phyloP scores from a whole-genome alignment of 179 eudicot species.

The Corrigiola litoralis region DNA sequence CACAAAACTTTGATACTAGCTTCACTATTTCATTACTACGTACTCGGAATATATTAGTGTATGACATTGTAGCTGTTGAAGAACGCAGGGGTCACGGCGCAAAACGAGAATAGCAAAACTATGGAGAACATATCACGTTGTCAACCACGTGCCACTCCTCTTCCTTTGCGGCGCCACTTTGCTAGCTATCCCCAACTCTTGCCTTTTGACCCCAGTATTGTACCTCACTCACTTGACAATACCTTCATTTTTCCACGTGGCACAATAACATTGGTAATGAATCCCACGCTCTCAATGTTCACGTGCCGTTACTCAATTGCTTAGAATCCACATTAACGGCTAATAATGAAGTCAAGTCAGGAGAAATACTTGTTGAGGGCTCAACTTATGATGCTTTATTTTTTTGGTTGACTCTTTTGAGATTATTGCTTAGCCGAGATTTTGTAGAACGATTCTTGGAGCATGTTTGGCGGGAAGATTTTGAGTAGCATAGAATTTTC shows the following conservation, averaged over 20 bases:
- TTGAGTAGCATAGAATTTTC: not conserved
- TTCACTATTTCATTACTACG: too few species aligned
- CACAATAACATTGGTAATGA: not conserved
- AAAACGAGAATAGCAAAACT: conserved; percentile 2
- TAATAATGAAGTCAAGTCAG: conserved; percentile 1
- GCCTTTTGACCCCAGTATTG: not conserved
- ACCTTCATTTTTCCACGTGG: not conserved
- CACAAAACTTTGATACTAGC: too few species aligned
- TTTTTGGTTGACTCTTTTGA: conserved; percentile 1
- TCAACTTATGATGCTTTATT: not conserved
- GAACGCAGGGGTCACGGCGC: conserved; percentile 6
- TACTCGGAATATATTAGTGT: too few species aligned
- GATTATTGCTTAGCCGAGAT: conserved; percentile 4
- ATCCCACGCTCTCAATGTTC: not conserved
- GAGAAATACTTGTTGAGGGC: not conserved
- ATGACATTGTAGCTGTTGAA: not conserved
- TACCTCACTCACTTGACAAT: not conserved
- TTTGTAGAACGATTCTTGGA: conserved; percentile 19
- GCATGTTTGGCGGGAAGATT: conserved; percentile 19
- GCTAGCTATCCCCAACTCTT: not conserved
- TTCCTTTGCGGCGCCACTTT: conserved; percentile 23
- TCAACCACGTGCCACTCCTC: conserved; percentile 11
- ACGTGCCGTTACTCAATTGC: not conserved
- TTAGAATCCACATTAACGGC: conserved; percentile 15
- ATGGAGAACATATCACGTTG: conserved; percentile 10